A percentile compares a stretch with the other conserved stretches of the same genome.
Evolutionary conservation across 1,284 basidiomycete genomes (phyloP).

Genomic region (Heterobasidion occidentale): DNA sequence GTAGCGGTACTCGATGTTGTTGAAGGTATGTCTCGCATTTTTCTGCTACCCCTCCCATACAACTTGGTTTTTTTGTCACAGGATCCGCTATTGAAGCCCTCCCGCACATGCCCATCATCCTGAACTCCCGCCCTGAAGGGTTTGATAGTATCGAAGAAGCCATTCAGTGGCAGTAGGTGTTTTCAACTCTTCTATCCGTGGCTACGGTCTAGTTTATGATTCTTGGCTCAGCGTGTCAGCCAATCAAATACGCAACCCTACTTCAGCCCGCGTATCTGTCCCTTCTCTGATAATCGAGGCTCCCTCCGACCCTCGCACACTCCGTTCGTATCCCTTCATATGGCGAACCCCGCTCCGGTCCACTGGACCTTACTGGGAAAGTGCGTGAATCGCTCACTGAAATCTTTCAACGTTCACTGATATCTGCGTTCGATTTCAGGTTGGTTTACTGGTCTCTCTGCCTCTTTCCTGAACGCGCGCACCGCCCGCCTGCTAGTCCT

Average conservation of each 20-base stretch:
- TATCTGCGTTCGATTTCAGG: conserved; percentile 33
- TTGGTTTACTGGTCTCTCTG: conserved; percentile 86
- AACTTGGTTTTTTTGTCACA: conserved; percentile 21
- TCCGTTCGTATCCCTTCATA: conserved; percentile 31
- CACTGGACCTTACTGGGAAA: conserved; percentile 87
- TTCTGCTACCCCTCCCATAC: neutral
- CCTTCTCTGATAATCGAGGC: conserved; percentile 63
- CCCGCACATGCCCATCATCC: conserved; percentile 82
- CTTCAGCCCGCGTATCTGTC: conserved; percentile 81
- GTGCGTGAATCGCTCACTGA: conserved; percentile 34
- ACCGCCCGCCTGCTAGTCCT: conserved; percentile 84
- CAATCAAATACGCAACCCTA: conserved; percentile 70
- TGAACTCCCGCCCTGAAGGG: conserved; percentile 79
- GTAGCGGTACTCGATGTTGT: conserved; percentile 93
- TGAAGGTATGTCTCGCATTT: conserved; percentile 44
- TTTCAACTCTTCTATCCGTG: neutral
- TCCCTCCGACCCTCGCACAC: conserved; percentile 25
- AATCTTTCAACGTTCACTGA: neutral
- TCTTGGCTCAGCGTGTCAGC: conserved; percentile 49
- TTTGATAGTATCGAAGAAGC: conserved; percentile 82
- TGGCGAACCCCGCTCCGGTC: conserved; percentile 85
- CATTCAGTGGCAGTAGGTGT: conserved; percentile 91
- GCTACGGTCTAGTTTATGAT: neutral
- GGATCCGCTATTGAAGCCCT: conserved; percentile 93
- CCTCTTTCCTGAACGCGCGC: conserved; percentile 67